Base-by-base conservation (phyloP, 345 rosid genomes). In the Linum usitatissimum region DNA sequence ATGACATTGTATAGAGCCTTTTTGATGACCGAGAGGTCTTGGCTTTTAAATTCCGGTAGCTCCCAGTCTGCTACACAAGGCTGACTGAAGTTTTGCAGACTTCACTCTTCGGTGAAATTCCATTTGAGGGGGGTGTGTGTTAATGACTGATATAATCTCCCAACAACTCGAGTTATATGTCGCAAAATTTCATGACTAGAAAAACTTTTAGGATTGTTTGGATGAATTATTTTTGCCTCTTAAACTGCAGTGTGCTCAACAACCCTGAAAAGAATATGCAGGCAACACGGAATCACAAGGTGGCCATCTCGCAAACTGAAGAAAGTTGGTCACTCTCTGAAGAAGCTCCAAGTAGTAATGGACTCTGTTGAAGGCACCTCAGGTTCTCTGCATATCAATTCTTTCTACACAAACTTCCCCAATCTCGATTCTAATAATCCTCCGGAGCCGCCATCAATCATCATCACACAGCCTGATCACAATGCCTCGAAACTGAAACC, bases 301-400 rank as follows among this genome's bases (percentile, higher is more conserved):
- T 93, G 99, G 99, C 99, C 99, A 38, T 92, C 98, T 66, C 86
- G 98, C 60, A 85, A 89, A 75, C 84, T 92, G 78, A 89, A 83
- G 86, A 92, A 89, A 78, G 99, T 89, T 8, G 97, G 86, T 48
- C 91, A 85, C 70, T 89, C 99, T 21, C 77, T 92, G 9, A 82
- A 83, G 78, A 89, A 86, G 69, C 81, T 92, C 69, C 96, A 89
- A 69, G 77, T 53, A 0, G 94, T 89, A 49, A 85, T 92, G 23
- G 83, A 89, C 73, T 89, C 97, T 0, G 97, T 89, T 48, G 71
- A 87, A 70, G 91, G 91, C 63, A 79, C 80, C 36, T 77, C 96
- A 3, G 93, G 86, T 66, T 66, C 88, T 66, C 62, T 85, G 66
- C 87, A 82, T 53, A 76, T 83, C 28, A 78, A 75, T 68, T 84